A percentile compares a stretch with the other conserved stretches of the same genome.
These are phyloP conservation scores for Alternaria solani DNA, from an alignment of 2,329 filamentous ascomycete species.

Conservation along the genomic window DNA sequence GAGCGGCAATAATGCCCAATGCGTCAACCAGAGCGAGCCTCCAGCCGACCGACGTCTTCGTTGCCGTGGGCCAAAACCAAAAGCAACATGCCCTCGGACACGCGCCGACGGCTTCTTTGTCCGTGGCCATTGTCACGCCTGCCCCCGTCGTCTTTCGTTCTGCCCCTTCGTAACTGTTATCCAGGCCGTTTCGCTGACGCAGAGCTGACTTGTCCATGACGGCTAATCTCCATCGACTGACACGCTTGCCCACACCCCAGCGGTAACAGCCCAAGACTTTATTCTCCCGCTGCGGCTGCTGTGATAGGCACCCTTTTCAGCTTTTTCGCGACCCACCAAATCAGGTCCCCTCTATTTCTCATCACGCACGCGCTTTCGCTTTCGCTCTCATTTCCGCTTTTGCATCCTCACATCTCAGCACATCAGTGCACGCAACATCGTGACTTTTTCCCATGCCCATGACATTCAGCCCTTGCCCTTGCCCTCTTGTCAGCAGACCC, in stretches of 20 bases:
- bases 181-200: conserved; percentile 15
- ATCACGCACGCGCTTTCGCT: conserved; percentile 4
- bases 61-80: conserved; percentile 28
- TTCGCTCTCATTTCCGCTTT: conserved; percentile 23
- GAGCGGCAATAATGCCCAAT: conserved; percentile 41
- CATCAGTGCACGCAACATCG: not conserved
- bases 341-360: not conserved
- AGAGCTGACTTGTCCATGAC: conserved; percentile 8
- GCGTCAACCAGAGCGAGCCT: conserved; percentile 30
- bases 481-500: conserved; percentile 22
- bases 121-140: not conserved
- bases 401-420: conserved; percentile 3
- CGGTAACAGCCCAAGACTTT: conserved; percentile 13
- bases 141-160: not conserved
- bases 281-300: conserved; percentile 13
- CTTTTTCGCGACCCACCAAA: conserved; percentile 6
- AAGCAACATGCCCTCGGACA: conserved; percentile 26
- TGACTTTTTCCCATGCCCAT: conserved; percentile 9
- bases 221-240: conserved; percentile 30
- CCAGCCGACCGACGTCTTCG: conserved; percentile 25
- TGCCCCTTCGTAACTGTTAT: conserved; percentile 5
- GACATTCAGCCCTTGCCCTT: conserved; percentile 4
- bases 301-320: conserved; percentile 10
- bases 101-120: conserved; percentile 10
- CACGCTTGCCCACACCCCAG: conserved; percentile 9